phyloP scores from a whole-genome alignment of 805 yeast genomes.

The Lachancea nothofagi region DNA sequence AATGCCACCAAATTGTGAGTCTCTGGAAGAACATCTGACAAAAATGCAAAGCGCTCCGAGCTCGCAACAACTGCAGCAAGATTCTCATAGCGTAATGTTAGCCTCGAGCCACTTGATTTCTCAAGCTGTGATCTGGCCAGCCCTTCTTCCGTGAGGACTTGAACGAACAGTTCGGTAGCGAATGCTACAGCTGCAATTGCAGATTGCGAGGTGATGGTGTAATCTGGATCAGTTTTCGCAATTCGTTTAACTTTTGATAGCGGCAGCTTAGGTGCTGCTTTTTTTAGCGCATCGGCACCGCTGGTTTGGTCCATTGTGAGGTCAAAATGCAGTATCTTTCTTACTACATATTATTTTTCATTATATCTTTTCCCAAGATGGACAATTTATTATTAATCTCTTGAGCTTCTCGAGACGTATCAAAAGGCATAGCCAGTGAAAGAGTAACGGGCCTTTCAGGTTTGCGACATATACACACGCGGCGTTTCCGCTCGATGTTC shows the following conservation, averaged over 20 bases:
- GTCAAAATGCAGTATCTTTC: not conserved
- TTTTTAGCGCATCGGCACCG: not conserved
- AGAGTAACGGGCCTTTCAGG: too few relatives aligned
- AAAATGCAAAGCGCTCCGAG: conserved; percentile 20
- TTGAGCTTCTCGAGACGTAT: too few relatives aligned
- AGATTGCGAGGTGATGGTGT: conserved; percentile 19
- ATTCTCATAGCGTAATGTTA: conserved; percentile 23
- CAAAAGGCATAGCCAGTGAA: too few relatives aligned
- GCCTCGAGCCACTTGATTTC: conserved; percentile 13
- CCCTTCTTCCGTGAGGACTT: conserved; percentile 21
- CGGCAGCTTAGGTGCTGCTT: conserved; percentile 20
- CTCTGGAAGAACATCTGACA: conserved; percentile 23
- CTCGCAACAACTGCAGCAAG: conserved; percentile 18
- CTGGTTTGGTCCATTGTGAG: conserved; percentile 1
- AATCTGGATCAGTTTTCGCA: conserved; percentile 27
- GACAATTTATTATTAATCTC: too few relatives aligned
- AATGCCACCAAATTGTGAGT: conserved; percentile 21
- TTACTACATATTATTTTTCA: not conserved
- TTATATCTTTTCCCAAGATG: too few relatives aligned
- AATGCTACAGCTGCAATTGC: conserved; percentile 26
- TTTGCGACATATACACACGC: too few relatives aligned
- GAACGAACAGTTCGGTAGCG: conserved; percentile 25
- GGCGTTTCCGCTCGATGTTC: too few relatives aligned
- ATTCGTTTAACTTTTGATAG: conserved; percentile 25
- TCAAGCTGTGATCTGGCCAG: conserved; percentile 20